Base-by-base conservation (phyloP, 768 basidiomycete genomes). In the Harrya chromipes region DNA sequence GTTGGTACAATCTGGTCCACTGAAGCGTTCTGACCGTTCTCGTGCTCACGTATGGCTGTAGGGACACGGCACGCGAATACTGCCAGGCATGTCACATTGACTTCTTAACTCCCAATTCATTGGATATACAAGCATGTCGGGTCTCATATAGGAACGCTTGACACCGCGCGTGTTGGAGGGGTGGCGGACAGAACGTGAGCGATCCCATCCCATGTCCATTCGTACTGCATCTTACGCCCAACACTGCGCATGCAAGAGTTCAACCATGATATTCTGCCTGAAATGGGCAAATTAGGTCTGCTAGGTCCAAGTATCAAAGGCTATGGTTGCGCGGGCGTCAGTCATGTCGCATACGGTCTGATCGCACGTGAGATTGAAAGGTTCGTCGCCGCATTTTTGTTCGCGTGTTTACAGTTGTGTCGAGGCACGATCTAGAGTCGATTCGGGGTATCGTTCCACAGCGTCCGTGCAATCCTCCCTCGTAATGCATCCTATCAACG, bases 381-480 rank as follows among this genome's bases (percentile, higher is more conserved):
- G 92, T 89, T 35, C 16, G 72, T 59, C 6, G 20, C 14, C 16
- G 38, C 26, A 17, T 21, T 39, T 13, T 12, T 13, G 9, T 12
- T 20, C 19, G 10, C 40, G 21, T 36, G 35, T 34, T 36, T 16
- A 23, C 37, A 39, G 5, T 7, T 17, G 12, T 29, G 29, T 29
- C 12, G 29, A 29, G 29, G 2, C 11, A 29, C 29, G 49, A 51
- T 44, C 14, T 58, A 93, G 94, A 54, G 84, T 98, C 34, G 95
- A 99, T 65, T 97, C 94, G 3, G 95, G 95, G 0, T 98, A 97
- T 63, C 88, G 95, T 21, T 94, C 91, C 5, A 94, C 85, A 4
- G 84, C 93, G 54, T 97, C 94, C 16, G 95, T 98, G 4, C 95
- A 98, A 67, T 92, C 90, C 1, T 94, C 92, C 17, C 81, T 99